phyloP scores from a whole-genome alignment of 1,284 basidiomycete genomes.

The Cutaneotrichosporon mucoides region DNA sequence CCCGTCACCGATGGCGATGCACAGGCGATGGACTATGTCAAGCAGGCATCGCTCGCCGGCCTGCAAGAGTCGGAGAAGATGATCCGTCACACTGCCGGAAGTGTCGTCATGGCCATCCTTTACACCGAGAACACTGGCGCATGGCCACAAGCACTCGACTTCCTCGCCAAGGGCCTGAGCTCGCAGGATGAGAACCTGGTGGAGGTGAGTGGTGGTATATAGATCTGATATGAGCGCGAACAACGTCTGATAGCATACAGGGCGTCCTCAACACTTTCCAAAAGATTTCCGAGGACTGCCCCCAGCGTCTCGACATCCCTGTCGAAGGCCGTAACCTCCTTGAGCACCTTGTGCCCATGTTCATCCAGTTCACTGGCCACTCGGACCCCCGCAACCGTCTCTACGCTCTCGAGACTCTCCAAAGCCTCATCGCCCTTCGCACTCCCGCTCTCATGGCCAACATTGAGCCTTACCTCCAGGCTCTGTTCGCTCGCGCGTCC shows the following conservation, averaged over 20 bases:
- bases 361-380: conserved; percentile 80
- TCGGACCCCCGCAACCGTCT: conserved; percentile 69
- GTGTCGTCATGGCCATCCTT: conserved; percentile 82
- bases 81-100: conserved; percentile 85
- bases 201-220: conserved; percentile 62
- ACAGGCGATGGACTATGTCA: conserved; percentile 67
- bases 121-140: conserved; percentile 77
- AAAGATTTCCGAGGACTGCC: conserved; percentile 96
- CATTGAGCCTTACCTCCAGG: conserved; percentile 88
- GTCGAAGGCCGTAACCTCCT: conserved; percentile 76
- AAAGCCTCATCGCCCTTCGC: conserved; percentile 82
- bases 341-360: conserved; percentile 93
- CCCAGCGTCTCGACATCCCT: conserved; percentile 88
- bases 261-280: conserved; percentile 91
- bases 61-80: conserved; percentile 74
- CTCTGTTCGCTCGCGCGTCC: conserved; percentile 88
- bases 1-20: conserved; percentile 29
- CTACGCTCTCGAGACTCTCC: conserved; percentile 88
- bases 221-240: no score
- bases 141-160: conserved; percentile 87
- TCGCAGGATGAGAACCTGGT: conserved; percentile 67
- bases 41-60: conserved; percentile 71
- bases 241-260: conserved; percentile 50
- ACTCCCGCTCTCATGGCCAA: conserved; percentile 78
- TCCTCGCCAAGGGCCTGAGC: conserved; percentile 73